Percentiles rank a stretch among this genome's conserved stretches.
phyloP scores from a whole-genome alignment of 176 grass and related monocot species.

The Avena eriantha region DNA sequence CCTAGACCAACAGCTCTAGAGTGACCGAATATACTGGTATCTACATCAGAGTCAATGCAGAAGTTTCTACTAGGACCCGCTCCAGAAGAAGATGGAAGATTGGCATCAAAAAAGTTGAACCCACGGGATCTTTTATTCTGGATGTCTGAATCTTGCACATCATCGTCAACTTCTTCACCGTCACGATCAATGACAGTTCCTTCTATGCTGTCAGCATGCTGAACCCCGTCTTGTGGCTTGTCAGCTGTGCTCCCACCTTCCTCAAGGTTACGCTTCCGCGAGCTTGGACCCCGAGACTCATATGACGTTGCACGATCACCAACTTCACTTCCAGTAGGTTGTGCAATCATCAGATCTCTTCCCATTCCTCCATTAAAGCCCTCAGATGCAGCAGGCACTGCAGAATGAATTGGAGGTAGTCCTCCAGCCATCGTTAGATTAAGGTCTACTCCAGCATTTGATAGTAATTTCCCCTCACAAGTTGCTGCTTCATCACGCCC shows the following conservation, averaged over 20 bases:
- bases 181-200: conserved; percentile 91
- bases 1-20: conserved; percentile 57
- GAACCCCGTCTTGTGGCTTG: conserved; percentile 74
- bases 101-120: conserved; percentile 77
- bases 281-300: conserved; percentile 90
- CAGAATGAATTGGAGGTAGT: conserved; percentile 68
- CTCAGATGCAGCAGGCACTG: conserved; percentile 49
- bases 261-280: conserved; percentile 92
- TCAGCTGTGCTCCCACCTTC: conserved; percentile 98
- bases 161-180: conserved; percentile 94
- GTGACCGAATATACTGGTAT: conserved; percentile 57
- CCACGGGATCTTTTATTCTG: conserved; percentile 69
- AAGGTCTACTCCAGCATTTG: conserved; percentile 86
- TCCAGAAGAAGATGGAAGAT: conserved; percentile 69
- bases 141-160: conserved; percentile 76
- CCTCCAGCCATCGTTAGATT: conserved; percentile 92
- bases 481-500: conserved; percentile 74
- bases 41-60: conserved; percentile 64
- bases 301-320: conserved; percentile 91
- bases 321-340: conserved; percentile 96
- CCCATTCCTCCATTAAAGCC: conserved; percentile 76
- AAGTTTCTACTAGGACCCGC: conserved; percentile 93
- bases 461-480: conserved; percentile 68
- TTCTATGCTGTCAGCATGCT: conserved; percentile 88
- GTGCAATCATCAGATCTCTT: conserved; percentile 95